Base-by-base conservation (phyloP, 257 asterid genomes). In the Petunia axillaris region DNA sequence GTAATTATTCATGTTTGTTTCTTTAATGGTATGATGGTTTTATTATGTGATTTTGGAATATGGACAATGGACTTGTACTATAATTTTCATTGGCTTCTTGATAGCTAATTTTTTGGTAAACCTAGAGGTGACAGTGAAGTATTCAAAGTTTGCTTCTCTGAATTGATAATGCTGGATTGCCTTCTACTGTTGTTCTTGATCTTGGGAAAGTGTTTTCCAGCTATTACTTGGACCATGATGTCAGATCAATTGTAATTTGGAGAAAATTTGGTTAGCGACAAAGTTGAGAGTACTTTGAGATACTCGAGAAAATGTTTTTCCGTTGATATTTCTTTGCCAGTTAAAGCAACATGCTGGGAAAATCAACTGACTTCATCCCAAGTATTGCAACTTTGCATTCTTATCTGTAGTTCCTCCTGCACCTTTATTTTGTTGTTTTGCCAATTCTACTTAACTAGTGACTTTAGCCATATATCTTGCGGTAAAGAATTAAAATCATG, bases 401-500 rank as follows among this genome's bases (percentile, higher is more conserved):
- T 71, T 60, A 50, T 37, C n/a, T 1, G 46, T 10, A 48, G 44
- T 71, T 48, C 77, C 25, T 71, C 77, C 41, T 71, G 25, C 13
- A 1, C 43, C 0, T 10, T 70, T 70, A 11, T 48, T 5, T 44
- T 71, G 13, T 48, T 46, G 2, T 48, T 50, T 25, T 48, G 35
- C 60, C 60, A 25, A 48, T 43, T 70, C 41, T 35, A 48, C 44
- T 71, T 48, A 35, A 71, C 62, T 50, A 50, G 77, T 35, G 77
- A 48, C 35, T 50, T 50, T 48, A 71, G 36, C 13, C 77, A 15
- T 73, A 50, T 73, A 39, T 71, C 62, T 5, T 35, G 77, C 13
- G 54, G 77, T 35, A 48, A 50, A 35, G 62, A 11, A 50, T 73
- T 73, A 44, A 44, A 44, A 50, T 71, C 77, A 71, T 71, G 62